phyloP scores from a whole-genome alignment of 192 early-diverging fungal genomes.

The Linnemannia zychae region DNA sequence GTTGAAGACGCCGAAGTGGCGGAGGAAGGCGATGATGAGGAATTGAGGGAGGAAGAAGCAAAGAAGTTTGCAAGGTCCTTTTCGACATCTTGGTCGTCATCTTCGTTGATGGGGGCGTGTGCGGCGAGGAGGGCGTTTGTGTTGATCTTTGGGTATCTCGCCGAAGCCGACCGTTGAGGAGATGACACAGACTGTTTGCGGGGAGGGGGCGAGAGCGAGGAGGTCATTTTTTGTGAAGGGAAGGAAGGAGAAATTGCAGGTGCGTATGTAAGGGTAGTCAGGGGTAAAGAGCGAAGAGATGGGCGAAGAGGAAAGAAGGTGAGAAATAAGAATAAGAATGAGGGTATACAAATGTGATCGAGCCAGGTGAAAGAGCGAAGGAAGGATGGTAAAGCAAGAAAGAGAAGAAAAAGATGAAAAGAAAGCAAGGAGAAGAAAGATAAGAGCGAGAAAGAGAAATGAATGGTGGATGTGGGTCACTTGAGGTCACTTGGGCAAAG shows the following conservation, averaged over 20 bases:
- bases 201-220: slow-evolving; percentile 27
- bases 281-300: neutral
- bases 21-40: neutral
- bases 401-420: slow-evolving; percentile 5
- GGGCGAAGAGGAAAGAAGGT: neutral
- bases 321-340: neutral
- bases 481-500: neutral
- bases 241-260: neutral
- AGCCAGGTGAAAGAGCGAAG: neutral
- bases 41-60: neutral
- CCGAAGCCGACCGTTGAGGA: neutral
- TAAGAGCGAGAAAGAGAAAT: neutral
- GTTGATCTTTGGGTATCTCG: slow-evolving; percentile 34
- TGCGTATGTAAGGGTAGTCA: neutral
- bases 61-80: slow-evolving; percentile 24
- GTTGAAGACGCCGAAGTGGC: slow-evolving; percentile 1
- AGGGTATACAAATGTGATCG: neutral
- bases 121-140: slow-evolving; percentile 3
- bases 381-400: neutral
- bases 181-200: slow-evolving; percentile 16
- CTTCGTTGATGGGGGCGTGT: neutral
- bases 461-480: neutral
- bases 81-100: slow-evolving; percentile 15
- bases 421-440: neutral
- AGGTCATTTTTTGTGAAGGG: neutral